These are phyloP conservation scores for Erodium chrysanthum DNA, from an alignment of 441 rosid genomes.

Conservation along the genomic window DNA sequence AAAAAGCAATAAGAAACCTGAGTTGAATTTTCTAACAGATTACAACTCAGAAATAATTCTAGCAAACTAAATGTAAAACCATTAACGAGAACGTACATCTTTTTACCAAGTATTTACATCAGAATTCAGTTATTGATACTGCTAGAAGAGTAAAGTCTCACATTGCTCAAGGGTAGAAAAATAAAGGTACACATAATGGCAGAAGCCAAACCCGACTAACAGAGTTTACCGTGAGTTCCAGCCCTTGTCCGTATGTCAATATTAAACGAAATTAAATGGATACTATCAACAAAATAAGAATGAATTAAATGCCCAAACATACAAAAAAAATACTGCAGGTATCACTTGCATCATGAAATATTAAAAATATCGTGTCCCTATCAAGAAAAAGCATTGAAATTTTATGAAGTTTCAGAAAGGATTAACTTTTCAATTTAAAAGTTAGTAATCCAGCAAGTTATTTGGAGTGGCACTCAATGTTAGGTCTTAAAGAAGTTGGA, in stretches of 20 bases:
- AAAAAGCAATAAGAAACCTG: constrained; percentile 12
- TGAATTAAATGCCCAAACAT: not conserved
- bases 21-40: not conserved
- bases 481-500: no score
- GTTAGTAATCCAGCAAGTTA: not conserved
- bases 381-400: not conserved
- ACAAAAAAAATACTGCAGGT: no score
- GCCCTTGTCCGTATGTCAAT: no score
- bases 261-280: no score
- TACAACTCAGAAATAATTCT: not conserved
- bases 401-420: not conserved
- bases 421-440: not conserved
- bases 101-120: not conserved
- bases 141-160: not conserved
- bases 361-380: no score
- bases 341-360: no score
- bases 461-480: not conserved
- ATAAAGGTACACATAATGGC: not conserved
- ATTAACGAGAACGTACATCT: not conserved
- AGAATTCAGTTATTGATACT: not conserved
- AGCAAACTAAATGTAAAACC: not conserved
- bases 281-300: no score
- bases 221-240: no score
- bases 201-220: no score
- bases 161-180: not conserved